Evolutionary conservation across 2,329 filamentous ascomycete species (phyloP), one percentile per base, ranked within the genome.

Genomic region (Scedosporium minutisporum): DNA sequence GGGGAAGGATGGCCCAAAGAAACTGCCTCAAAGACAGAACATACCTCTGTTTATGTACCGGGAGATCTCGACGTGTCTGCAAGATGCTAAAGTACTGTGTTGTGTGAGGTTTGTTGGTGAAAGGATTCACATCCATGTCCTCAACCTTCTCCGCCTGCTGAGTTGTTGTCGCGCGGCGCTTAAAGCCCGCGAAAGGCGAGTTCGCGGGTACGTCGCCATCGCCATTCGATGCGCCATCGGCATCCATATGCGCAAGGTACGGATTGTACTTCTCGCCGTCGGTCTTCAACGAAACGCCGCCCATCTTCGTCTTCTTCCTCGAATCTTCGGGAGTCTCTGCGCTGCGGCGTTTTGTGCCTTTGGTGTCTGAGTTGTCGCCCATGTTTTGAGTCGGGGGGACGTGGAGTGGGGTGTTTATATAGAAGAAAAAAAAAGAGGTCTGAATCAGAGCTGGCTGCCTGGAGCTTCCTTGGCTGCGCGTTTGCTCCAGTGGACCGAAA

Each of bases 41-140:
- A 69, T 76, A 90, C 82, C 92, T 87, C 76, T 99, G 95, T 72
- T 91, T 88, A 76, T 96, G 88, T 53, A 99, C 95, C 14, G 95
- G 95, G 65, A 99, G 83, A 69, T 92, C 88, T 72, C 93, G 86
- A 68, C 95, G 84, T 62, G 84, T 85, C 77, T 93, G 85, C 70
- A 99, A 78, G 71, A 99, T 99, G 70, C 87, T 86, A 75, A 97
- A 91, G 80, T 99, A 99, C 71, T 89, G 86, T 68, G 86, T 82
- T 57, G 91, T 92, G 70, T 96, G 87, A 14, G 85, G 80, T 63
- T 83, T 79, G 65, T 87, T 87, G 58, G 87, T 99, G 80, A 97
- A 97, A 23, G 93, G 88, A 72, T 97, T 99, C 68, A 81, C 75
- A 21, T 91, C 88, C 14, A 87, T 85, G 76, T 96, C 86, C 77